These are phyloP conservation scores for Polygonum aviculare DNA, from an alignment of 148 eudicot species.

Conservation along the genomic window DNA sequence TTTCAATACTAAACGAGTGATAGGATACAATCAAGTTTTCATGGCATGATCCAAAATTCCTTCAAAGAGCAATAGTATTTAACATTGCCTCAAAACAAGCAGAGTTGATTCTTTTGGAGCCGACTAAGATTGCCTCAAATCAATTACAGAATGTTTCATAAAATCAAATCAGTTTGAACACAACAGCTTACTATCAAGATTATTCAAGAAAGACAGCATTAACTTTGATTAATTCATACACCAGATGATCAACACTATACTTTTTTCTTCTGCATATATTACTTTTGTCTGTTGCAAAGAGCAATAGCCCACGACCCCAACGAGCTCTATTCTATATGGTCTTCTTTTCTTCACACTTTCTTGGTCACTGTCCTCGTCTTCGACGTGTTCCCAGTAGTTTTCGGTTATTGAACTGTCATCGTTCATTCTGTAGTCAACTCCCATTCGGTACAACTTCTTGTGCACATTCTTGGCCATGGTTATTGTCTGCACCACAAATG, in stretches of 20 bases:
- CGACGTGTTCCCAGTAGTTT: conserved; percentile 87
- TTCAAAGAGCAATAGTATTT: no score
- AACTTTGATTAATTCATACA: not conserved
- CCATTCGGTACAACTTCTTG: conserved; percentile 87
- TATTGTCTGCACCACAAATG: conserved; percentile 96
- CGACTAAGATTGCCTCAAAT: not conserved
- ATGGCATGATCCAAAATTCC: no score
- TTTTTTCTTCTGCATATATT: not conserved
- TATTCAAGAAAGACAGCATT: not conserved
- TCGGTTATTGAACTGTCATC: conserved; percentile 62
- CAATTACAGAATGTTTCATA: not conserved
- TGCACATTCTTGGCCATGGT: conserved; percentile 99
- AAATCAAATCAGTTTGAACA: not conserved
- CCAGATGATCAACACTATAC: conserved; percentile 2
- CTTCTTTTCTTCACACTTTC: conserved; percentile 51
- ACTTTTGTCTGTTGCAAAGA: not conserved
- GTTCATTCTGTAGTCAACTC: conserved; percentile 75
- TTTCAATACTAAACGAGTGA: no score
- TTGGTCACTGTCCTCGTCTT: conserved; percentile 55
- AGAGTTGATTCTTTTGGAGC: no score
- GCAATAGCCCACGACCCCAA: conserved; percentile 52
- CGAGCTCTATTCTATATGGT: conserved; percentile 95
- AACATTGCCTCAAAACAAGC: no score
- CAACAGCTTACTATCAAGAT: not conserved
- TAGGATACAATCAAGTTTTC: no score